Evolutionary conservation across 208 protist genomes (phyloP), one percentile per base, ranked within the genome.

Genomic region (Acanthamoeba healyi): DNA sequence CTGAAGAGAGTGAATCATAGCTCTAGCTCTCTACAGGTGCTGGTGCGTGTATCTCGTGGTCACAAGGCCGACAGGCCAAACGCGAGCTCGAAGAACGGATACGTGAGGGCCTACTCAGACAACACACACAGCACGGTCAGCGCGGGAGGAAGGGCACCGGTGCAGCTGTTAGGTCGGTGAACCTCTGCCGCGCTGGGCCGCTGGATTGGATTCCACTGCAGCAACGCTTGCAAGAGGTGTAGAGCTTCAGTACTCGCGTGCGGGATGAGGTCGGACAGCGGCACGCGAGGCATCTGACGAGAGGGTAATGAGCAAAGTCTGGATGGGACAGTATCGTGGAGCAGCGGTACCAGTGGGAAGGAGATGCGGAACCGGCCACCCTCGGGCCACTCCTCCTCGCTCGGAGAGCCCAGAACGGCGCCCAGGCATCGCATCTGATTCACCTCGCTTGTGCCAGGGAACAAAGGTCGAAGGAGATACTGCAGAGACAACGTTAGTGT

Each of bases 401-500:
- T 56, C 0, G 74, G 74, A 26, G 74, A 58, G 74, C 74, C 74
- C 22, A 84, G 42, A 6, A 84, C 42, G 5, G 74, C 5, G 44
- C 44, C 34, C 7, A 84, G 24, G 44, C 74, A 84, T 19, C 42
- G 24, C 74, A 84, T 84, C 32, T 84, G 74, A 12, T 58, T 36
- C 42, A 84, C 24, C 32, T 84, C 74, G 19, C 74, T 84, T 9
- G 74, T 84, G 26, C 74, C 74, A 12, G 74, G 74, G 32, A 84
- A 84, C 74, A 84, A 56, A 22, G 74, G 74, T 2, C 32, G 38
- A 40, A 84, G n/a, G n/a, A 84, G 74, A 56, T 84, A 84, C 74
- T 84, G 36, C 67, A 15, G 15, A 24, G 19, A 22, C 24, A 29
- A 26, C 14, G 22, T 10, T 36, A 36, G 15, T 29, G 5, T 29